A percentile compares a stretch with the other conserved stretches of the same genome.
Evolutionary conservation across 2,329 filamentous ascomycete species (phyloP).

Genomic region (Trichoderma sp.): DNA sequence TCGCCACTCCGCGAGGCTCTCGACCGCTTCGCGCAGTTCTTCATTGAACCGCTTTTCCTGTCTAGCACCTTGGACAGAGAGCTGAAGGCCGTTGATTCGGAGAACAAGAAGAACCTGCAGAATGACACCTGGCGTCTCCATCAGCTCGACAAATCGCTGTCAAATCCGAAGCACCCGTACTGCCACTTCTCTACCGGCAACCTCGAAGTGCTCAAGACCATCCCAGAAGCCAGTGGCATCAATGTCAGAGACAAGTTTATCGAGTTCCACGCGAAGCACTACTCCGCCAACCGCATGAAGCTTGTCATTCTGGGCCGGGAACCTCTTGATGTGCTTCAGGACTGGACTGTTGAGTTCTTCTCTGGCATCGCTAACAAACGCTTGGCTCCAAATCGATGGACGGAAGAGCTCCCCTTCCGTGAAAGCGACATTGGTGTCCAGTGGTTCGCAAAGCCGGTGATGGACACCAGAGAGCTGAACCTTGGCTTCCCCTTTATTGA

Average conservation of each 20-base stretch:
- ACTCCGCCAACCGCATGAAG: conserved; percentile 94
- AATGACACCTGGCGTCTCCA: conserved; percentile 85
- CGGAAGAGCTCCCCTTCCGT: conserved; percentile 52
- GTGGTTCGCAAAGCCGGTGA: conserved; percentile 86
- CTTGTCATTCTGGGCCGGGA: conserved; percentile 83
- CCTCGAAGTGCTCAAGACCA: conserved; percentile 79
- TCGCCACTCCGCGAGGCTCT: conserved; percentile 75
- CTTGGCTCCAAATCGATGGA: conserved; percentile 62
- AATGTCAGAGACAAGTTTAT: conserved; percentile 91
- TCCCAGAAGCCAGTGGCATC: conserved; percentile 75
- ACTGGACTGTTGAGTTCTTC: conserved; percentile 84
- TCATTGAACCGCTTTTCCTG: conserved; percentile 83
- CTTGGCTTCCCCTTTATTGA: conserved; percentile 84
- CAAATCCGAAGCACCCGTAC: conserved; percentile 84
- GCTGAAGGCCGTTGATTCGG: conserved; percentile 85
- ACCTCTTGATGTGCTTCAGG: conserved; percentile 75
- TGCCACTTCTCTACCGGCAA: conserved; percentile 92
- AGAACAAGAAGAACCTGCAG: conserved; percentile 97
- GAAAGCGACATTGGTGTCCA: conserved; percentile 61
- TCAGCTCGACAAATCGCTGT: conserved; percentile 85
- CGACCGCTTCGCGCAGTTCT: conserved; percentile 93
- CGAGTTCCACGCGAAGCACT: conserved; percentile 84
- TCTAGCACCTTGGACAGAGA: conserved; percentile 84
- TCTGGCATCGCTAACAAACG: conserved; percentile 80
- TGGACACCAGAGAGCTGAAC: conserved; percentile 79